A percentile compares a stretch with the other conserved stretches of the same genome.
phyloP scores from a whole-genome alignment of 2,329 filamentous ascomycete genomes.

The Rosellinia necatrix region DNA sequence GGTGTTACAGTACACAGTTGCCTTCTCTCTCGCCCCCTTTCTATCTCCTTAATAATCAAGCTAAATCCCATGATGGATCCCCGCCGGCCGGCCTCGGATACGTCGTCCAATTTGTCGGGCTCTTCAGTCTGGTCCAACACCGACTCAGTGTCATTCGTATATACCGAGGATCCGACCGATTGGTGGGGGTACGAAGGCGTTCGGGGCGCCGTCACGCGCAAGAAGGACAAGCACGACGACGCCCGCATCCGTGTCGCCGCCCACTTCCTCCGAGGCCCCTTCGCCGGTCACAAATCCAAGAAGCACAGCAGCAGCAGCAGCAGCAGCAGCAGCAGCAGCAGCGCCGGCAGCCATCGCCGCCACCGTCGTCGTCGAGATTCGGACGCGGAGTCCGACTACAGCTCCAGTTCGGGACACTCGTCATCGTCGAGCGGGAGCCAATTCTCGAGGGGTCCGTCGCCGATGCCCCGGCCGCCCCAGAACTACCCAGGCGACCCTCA shows the following conservation, averaged over 20 bases:
- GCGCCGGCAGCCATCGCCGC: neutral
- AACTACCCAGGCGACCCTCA: slow-evolving; percentile 9
- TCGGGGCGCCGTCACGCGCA: slow-evolving; percentile 38
- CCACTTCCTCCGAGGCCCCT: slow-evolving; percentile 40
- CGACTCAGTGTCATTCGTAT: slow-evolving; percentile 38
- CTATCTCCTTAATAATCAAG: neutral
- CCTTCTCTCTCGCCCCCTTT: neutral
- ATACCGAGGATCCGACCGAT: slow-evolving; percentile 33
- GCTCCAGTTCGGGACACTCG: slow-evolving; percentile 19
- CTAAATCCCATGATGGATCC: slow-evolving; percentile 28
- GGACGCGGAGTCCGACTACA: slow-evolving; percentile 24
- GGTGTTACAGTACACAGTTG: neutral
- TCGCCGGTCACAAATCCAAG: slow-evolving; percentile 34
- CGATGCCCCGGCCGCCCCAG: slow-evolving; percentile 13
- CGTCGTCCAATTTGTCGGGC: slow-evolving; percentile 35
- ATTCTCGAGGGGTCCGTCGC: slow-evolving; percentile 12
- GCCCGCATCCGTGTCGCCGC: slow-evolving; percentile 33
- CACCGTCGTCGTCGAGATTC: slow-evolving; percentile 19
- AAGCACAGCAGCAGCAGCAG: slow-evolving; percentile 29
- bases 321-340: too few relatives aligned
- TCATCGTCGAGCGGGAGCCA: slow-evolving; percentile 19
- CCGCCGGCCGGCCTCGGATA: slow-evolving; percentile 30
- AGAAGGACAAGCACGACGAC: slow-evolving; percentile 33
- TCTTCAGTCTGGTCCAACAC: slow-evolving; percentile 39
- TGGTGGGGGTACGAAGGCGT: slow-evolving; percentile 34